phyloP scores from a whole-genome alignment of 2,329 filamentous ascomycete genomes.

The Cladosporium sp. region DNA sequence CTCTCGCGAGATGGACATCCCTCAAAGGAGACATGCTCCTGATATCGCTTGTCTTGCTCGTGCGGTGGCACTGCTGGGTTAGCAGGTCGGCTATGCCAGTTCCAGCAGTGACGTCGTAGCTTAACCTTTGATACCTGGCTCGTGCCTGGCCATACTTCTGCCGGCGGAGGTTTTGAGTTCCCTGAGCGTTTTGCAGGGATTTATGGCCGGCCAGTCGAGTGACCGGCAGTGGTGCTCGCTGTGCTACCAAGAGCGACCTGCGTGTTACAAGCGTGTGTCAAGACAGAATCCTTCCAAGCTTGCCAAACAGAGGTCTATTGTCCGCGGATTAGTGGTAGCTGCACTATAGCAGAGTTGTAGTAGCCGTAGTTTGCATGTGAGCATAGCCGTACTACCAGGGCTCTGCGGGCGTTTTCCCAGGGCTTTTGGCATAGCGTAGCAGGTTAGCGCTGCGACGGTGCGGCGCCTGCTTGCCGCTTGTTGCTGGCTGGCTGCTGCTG shows the following conservation, averaged over 20 bases:
- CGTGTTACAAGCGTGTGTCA: constrained; percentile 2
- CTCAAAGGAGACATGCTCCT: background rate
- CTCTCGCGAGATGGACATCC: background rate
- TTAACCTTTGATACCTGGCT: constrained; percentile 2
- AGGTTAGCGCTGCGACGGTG: background rate
- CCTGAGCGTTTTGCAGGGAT: constrained; percentile 12
- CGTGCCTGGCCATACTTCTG: constrained; percentile 6
- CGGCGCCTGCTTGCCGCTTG: constrained; percentile 10
- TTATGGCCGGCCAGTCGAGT: constrained; percentile 3
- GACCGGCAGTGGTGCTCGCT: background rate
- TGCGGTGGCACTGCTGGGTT: background rate
- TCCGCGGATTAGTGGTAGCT: background rate
- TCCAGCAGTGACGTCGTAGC: constrained; percentile 5
- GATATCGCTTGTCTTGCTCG: background rate
- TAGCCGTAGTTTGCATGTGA: background rate
- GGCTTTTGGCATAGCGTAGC: constrained; percentile 4
- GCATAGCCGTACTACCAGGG: background rate
- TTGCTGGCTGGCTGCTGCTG: background rate
- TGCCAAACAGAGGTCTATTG: background rate
- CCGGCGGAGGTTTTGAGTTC: background rate
- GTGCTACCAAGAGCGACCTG: background rate
- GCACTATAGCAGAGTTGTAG: background rate
- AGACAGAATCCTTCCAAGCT: background rate
- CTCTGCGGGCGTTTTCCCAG: background rate
- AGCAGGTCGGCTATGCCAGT: background rate